phyloP scores from a whole-genome alignment of 1,284 basidiomycete genomes.

The Pascua sp. region DNA sequence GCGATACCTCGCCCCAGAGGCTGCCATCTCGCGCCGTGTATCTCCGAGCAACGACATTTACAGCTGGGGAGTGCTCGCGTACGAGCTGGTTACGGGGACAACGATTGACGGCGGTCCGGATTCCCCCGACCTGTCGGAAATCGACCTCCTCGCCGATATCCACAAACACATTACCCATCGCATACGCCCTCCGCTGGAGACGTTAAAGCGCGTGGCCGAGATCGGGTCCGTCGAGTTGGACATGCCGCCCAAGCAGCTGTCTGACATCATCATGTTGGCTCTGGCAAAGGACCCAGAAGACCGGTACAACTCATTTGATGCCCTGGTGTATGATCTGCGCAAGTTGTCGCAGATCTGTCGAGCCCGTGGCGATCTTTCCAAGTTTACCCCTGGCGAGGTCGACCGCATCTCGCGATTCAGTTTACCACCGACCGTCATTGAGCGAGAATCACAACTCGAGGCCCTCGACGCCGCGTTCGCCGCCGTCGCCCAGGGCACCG shows the following conservation, averaged over 20 bases:
- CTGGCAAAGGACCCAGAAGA: constrained; percentile 34
- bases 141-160: constrained; percentile 34
- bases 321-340: constrained; percentile 37
- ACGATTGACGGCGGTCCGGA: constrained; percentile 33
- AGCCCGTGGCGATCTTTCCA: constrained; percentile 24
- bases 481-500: constrained; percentile 1
- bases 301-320: constrained; percentile 33
- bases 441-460: constrained; percentile 29
- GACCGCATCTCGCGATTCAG: constrained; percentile 34
- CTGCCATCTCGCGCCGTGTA: constrained; percentile 23
- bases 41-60: constrained; percentile 35
- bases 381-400: constrained; percentile 35
- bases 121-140: constrained; percentile 20
- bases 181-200: constrained; percentile 22
- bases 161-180: constrained; percentile 31
- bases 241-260: constrained; percentile 30
- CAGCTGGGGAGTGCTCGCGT: constrained; percentile 39
- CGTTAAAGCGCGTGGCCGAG: constrained; percentile 18
- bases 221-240: constrained; percentile 11
- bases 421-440: constrained; percentile 26
- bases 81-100: constrained; percentile 36
- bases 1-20: constrained; percentile 40
- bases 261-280: constrained; percentile 40
- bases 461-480: constrained; percentile 22
- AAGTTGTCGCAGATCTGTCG: constrained; percentile 27